phyloP scores from a whole-genome alignment of 495 filamentous ascomycete species.

The Immersiella caudata region DNA sequence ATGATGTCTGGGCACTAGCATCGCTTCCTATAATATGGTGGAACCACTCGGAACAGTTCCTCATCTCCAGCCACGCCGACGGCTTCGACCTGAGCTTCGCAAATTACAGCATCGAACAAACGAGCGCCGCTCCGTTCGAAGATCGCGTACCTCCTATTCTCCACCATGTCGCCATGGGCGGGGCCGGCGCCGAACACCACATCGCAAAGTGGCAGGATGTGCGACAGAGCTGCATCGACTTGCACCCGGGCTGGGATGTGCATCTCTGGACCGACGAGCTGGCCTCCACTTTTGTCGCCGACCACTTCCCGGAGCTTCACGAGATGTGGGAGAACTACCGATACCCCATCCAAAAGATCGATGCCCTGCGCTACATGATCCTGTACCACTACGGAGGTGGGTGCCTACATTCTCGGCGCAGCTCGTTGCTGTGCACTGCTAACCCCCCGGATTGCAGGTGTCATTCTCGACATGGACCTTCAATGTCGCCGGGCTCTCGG shows the following conservation, averaged over 20 bases:
- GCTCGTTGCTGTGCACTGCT: background rate
- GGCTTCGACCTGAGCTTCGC: slow-evolving; percentile 46
- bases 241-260: slow-evolving; percentile 43
- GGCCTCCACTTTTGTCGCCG: slow-evolving; percentile 33
- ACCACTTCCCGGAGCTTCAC: slow-evolving; percentile 35
- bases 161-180: slow-evolving; percentile 45
- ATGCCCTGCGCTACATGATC: slow-evolving; percentile 44
- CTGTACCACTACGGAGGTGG: slow-evolving; percentile 42
- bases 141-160: slow-evolving; percentile 43
- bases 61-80: slow-evolving; percentile 36
- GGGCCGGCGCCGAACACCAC: slow-evolving; percentile 23
- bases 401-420: background rate
- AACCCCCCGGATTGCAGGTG: slow-evolving; percentile 21
- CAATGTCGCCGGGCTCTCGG: slow-evolving; percentile 44
- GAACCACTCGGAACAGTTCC: slow-evolving; percentile 28
- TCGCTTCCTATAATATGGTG: slow-evolving; percentile 38
- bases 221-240: slow-evolving; percentile 40
- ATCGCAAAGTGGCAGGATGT: slow-evolving; percentile 37
- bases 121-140: slow-evolving; percentile 32
- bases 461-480: slow-evolving; percentile 48
- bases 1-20: slow-evolving; percentile 34
- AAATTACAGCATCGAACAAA: slow-evolving; percentile 39
- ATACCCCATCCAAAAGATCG: slow-evolving; percentile 41
- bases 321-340: slow-evolving; percentile 36
- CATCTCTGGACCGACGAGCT: slow-evolving; percentile 43